Evolutionary conservation across 2,329 filamentous ascomycete species (phyloP).

Genomic region (Seiridium cupressi): DNA sequence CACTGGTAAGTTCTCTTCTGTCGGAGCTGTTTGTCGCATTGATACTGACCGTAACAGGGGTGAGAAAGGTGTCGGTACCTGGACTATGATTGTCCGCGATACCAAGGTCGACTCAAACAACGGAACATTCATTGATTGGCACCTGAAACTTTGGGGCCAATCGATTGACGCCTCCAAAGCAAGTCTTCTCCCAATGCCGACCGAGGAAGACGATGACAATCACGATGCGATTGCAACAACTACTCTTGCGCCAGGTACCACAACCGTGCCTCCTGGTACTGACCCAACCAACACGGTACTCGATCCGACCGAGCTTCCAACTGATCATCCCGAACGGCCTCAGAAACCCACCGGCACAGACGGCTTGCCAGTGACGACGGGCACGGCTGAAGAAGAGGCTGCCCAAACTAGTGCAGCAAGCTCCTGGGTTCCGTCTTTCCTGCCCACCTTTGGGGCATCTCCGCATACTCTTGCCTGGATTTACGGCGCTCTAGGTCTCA

Average conservation of each 20-base stretch:
- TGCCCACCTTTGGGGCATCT: constrained; percentile 87
- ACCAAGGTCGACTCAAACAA: constrained; percentile 71
- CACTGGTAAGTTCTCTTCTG: constrained; percentile 68
- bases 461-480: constrained; percentile 92
- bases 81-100: constrained; percentile 90
- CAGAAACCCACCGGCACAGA: constrained; percentile 40
- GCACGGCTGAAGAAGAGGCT: constrained; percentile 28
- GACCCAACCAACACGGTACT: constrained; percentile 41
- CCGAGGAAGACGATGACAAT: constrained; percentile 78
- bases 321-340: constrained; percentile 65
- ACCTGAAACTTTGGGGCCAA: constrained; percentile 92
- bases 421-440: constrained; percentile 79
- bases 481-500: constrained; percentile 80
- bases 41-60: constrained; percentile 57
- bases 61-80: constrained; percentile 81
- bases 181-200: constrained; percentile 75
- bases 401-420: constrained; percentile 39
- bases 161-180: constrained; percentile 74
- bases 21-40: background rate
- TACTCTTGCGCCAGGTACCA: constrained; percentile 56
- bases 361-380: constrained; percentile 25
- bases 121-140: constrained; percentile 87
- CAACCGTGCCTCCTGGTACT: constrained; percentile 49
- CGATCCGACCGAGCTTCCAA: constrained; percentile 39
- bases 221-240: constrained; percentile 60